Evolutionary conservation across 2,329 filamentous ascomycete genomes (phyloP), one percentile per base, ranked within the genome.

Genomic region (Keithomyces neogunnii): DNA sequence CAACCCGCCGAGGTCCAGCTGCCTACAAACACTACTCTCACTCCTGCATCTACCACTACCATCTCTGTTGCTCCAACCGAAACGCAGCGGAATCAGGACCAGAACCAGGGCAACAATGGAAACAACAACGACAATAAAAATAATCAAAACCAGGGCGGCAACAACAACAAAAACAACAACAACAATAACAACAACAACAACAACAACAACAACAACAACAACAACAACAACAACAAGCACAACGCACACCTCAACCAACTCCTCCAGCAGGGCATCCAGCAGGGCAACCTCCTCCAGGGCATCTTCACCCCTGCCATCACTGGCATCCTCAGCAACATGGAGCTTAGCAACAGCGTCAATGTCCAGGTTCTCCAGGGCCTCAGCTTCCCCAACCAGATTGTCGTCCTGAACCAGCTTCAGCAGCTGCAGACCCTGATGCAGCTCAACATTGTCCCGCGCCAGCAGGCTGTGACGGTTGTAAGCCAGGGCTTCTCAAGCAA

Each of bases 291-390:
- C 45, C 47, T 53, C 53, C 50, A 58, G 43, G 48, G 39, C 3
- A 26, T 48, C 28, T 53, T 65, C 28, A 47, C 54, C 36, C 42
- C 55, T 48, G 52, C 50, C 51, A 59, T 63, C 43, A 35, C 54
- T 38, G 55, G 55, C 39, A 58, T 66, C 28, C 57, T 67, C 50
- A 56, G 55, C 51, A 53, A 57, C 53, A 59, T 68, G 52, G 62
- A 63, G 45, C 53, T 67, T 38, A 55, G 58, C 32, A 50, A 55
- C 26, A 51, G 62, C 49, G 49, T 66, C 51, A 57, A 60, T 55
- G 49, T 62, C 49, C 58, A 61, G 57, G 46, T 53, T 52, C 49
- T 67, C 47, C 53, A 57, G 54, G 44, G 51, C 50, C 61, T 68
- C 44, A 59, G 60, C 51, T 48, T 66, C 28, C 59, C 58, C 57